Conservation (phyloP, 169 alveolate genomes). For the Plasmodium knowlesi region DNA sequence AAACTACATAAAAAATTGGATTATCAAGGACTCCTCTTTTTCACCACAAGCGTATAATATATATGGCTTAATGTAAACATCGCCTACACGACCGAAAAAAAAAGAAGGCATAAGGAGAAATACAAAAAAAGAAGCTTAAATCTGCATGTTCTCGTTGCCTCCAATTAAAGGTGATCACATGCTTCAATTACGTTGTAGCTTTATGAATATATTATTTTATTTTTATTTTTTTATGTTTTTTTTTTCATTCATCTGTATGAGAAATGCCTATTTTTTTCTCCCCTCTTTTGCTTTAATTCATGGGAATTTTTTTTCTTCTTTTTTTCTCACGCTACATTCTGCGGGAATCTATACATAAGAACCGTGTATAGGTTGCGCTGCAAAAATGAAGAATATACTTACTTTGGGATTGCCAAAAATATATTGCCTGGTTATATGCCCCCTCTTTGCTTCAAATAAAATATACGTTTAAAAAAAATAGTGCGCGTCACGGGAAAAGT, state of each 20-base stretch:
- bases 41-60: no score
- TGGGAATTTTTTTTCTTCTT: background rate
- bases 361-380: background rate
- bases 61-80: no score
- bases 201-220: background rate
- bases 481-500: background rate
- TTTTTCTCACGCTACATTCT: background rate
- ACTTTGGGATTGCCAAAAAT: background rate
- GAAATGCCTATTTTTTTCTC: background rate
- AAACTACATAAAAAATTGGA: no score
- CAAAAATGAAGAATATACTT: no score
- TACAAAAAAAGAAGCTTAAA: background rate
- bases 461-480: background rate
- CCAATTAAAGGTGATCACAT: background rate
- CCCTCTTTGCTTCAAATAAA: background rate
- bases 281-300: background rate
- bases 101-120: no score
- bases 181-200: background rate
- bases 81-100: no score
- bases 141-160: background rate
- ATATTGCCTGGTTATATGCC: background rate
- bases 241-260: background rate
- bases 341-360: background rate
- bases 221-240: background rate
- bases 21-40: no score